Evolutionary conservation across 2,329 filamentous ascomycete species (phyloP), one percentile per base, ranked within the genome.

Genomic region (Penicillium oxalicum): DNA sequence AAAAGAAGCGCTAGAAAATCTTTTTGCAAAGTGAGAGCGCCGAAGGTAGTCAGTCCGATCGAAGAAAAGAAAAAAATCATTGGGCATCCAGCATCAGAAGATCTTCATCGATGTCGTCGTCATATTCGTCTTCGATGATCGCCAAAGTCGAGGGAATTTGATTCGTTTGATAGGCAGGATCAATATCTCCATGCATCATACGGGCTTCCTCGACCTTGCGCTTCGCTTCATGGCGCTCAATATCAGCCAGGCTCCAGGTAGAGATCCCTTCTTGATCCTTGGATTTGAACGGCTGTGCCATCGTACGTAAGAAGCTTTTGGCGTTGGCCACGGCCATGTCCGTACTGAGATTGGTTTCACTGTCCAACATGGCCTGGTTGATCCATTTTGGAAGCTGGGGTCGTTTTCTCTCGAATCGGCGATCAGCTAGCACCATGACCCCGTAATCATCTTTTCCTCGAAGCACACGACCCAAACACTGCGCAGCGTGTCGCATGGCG

Each of bases 381-480:
- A 98, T 98, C 93, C 93, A 98, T 66, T 95, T 95, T 9, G 93
- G 93, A 27, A 98, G 76, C 70, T 98, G 94, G 3, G 71, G 77
- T 34, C 90, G 79, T 72, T 97, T 97, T 74, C 93, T 94, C 66
- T 89, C 85, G 69, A 96, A 98, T 13, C 93, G 83, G 37, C 88
- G 84, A 68, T 98, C 93, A 2, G 94, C 93, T 27, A 98, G 77
- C 4, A 98, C 91, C 93, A 98, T 98, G 75, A 98, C 88, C n/a
- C 93, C 93, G 69, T 98, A 98, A 70, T 98, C 93, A 65, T 98
- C 94, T 69, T 98, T 98, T 25, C 93, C 93, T 61, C 93, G 80
- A 53, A 98, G 75, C 38, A 98, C 93, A 65, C 93, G 91, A 11
- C 93, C 94, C 1, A 98, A 76, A 63, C 93, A 98, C 66, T 98